A percentile compares a stretch with the other conserved stretches of the same genome.
Conservation (phyloP, 345 rosid species). For the Reutealis trisperma region DNA sequence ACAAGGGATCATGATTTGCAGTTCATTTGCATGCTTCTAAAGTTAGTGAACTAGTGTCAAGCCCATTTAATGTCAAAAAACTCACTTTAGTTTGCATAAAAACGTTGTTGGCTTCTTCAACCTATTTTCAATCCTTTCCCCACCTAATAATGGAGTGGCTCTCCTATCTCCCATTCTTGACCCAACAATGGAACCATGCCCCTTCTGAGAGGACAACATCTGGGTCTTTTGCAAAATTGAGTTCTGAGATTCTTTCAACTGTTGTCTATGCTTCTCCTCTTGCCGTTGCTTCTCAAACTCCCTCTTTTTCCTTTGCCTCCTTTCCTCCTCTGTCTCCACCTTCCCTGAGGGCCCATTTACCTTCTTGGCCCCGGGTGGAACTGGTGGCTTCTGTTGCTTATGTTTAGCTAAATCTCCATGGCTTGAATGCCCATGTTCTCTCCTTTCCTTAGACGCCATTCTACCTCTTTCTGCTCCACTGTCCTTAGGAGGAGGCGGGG, state of each 20-base stretch:
- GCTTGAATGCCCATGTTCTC: conserved; percentile 48
- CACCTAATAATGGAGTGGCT: conserved; percentile 62
- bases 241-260: conserved; percentile 61
- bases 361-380: conserved; percentile 43
- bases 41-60: background rate
- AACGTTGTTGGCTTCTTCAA: conserved; percentile 98
- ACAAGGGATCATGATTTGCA: background rate
- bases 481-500: conserved; percentile 74
- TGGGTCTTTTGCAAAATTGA: conserved; percentile 56
- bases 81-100: conserved; percentile 97
- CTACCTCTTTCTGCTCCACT: conserved; percentile 44
- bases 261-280: conserved; percentile 67
- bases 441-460: conserved; percentile 41
- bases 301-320: conserved; percentile 86
- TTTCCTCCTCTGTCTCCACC: conserved; percentile 89
- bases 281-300: conserved; percentile 86
- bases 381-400: conserved; percentile 43
- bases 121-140: conserved; percentile 87
- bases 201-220: conserved; percentile 55
- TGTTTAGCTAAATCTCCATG: conserved; percentile 37
- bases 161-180: conserved; percentile 81
- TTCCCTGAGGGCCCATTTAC: conserved; percentile 48
- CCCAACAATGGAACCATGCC: conserved; percentile 70
- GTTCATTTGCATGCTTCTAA: background rate
- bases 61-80: conserved; percentile 20